phyloP scores from a whole-genome alignment of 177 flowering plant species.

The Vitis hybrid region DNA sequence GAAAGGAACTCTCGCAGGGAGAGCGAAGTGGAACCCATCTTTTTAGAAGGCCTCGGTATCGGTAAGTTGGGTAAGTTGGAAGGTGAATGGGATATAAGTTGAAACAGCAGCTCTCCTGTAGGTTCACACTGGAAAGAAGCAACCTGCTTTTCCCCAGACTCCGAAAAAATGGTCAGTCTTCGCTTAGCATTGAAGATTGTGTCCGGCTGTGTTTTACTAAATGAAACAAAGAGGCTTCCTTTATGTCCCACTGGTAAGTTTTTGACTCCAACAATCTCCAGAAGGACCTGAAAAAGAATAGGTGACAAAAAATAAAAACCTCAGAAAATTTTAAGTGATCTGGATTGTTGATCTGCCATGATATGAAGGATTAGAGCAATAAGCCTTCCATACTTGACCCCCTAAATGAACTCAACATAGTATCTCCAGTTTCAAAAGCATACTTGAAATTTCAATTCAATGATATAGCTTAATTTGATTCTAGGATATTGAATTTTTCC shows the following conservation, averaged over 20 bases:
- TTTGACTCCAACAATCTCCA: constrained; percentile 73
- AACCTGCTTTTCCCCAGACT: constrained; percentile 64
- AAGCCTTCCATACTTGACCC: too few species aligned
- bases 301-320: neutral
- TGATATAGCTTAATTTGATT: too few species aligned
- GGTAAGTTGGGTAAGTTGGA: constrained; percentile 44
- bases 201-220: constrained; percentile 76
- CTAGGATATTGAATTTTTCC: too few species aligned
- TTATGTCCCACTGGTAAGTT: constrained; percentile 63
- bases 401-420: too few species aligned
- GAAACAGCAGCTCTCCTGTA: constrained; percentile 64
- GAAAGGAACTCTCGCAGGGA: constrained; percentile 47
- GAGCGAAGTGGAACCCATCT: constrained; percentile 59
- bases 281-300: constrained; percentile 50
- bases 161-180: constrained; percentile 58
- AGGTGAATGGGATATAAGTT: constrained; percentile 47
- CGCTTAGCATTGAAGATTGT: constrained; percentile 49
- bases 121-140: constrained; percentile 81
- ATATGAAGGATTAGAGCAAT: too few species aligned
- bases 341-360: too few species aligned
- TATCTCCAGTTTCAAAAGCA: too few species aligned
- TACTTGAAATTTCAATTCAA: too few species aligned
- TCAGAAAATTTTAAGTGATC: neutral
- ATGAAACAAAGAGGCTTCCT: constrained; percentile 55
- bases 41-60: constrained; percentile 32